These are phyloP conservation scores for Hansenula lynferdii DNA, from an alignment of 1,139 yeast species.

Conservation along the genomic window DNA sequence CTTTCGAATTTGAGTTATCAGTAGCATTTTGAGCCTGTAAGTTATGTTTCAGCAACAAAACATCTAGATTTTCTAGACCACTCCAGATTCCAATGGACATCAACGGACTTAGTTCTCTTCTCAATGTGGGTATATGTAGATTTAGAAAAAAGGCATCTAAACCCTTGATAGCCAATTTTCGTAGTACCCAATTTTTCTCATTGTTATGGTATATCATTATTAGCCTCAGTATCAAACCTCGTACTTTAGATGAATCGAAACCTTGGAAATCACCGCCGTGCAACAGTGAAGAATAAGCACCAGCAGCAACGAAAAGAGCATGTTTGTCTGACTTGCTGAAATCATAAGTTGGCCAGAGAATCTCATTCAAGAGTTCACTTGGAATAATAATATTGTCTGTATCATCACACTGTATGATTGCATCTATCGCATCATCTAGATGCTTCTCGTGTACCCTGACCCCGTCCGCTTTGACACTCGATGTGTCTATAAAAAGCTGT, in stretches of 20 bases:
- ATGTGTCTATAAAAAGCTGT: no score
- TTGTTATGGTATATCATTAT: constrained; percentile 13
- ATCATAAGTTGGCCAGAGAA: neutral
- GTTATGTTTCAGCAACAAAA: constrained; percentile 3
- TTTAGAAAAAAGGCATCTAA: constrained; percentile 5
- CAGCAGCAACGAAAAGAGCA: constrained; percentile 1
- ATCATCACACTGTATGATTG: no score
- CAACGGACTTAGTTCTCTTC: constrained; percentile 28
- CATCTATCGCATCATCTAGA: no score
- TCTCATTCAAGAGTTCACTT: neutral
- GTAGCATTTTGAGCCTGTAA: constrained; percentile 2
- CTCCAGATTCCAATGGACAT: constrained; percentile 37
- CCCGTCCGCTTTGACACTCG: no score
- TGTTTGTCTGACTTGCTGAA: constrained; percentile 1
- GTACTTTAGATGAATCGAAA: constrained; percentile 4
- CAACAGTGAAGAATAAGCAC: neutral
- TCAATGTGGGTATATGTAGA: constrained; percentile 12
- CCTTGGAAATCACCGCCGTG: constrained; percentile 1
- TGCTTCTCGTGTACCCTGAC: no score
- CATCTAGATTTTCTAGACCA: constrained; percentile 23
- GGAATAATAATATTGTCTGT: neutral
- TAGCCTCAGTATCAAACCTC: constrained; percentile 8
- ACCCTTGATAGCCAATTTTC: constrained; percentile 3
- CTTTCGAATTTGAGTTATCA: constrained; percentile 16
- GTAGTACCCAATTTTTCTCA: neutral